These are phyloP conservation scores for Phytophthora sp. DNA, from an alignment of 352 stramenopile genomes.

Conservation along the genomic window DNA sequence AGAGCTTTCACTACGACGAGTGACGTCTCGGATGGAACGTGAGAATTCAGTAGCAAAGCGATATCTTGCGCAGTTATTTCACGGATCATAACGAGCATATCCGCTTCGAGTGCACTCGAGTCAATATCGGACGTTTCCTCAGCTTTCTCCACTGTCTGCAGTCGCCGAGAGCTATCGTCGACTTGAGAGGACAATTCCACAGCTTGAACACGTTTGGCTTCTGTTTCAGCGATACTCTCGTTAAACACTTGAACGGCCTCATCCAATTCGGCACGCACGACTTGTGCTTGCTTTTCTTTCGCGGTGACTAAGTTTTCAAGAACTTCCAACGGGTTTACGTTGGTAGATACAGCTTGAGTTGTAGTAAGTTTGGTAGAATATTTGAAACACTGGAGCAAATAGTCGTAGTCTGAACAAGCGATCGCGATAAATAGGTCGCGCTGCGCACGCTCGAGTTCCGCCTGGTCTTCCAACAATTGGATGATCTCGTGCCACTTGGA, in stretches of 20 bases:
- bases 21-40: conserved; percentile 54
- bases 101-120: conserved; percentile 60
- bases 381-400: conserved; percentile 50
- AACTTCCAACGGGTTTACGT: conserved; percentile 22
- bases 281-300: conserved; percentile 29
- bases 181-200: conserved; percentile 56
- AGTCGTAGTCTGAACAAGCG: conserved; percentile 71
- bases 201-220: conserved; percentile 59
- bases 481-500: conserved; percentile 46
- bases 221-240: conserved; percentile 76
- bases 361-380: conserved; percentile 35
- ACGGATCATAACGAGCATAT: conserved; percentile 66
- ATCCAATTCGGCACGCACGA: conserved; percentile 34
- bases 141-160: conserved; percentile 53
- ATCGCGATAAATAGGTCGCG: conserved; percentile 72
- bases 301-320: conserved; percentile 30
- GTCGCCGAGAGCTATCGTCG: conserved; percentile 59
- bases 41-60: conserved; percentile 61
- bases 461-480: conserved; percentile 48
- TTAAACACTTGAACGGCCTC: conserved; percentile 63
- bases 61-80: conserved; percentile 81
- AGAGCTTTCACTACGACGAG: conserved; percentile 79
- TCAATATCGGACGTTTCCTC: conserved; percentile 58
- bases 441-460: conserved; percentile 59
- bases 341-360: neutral